Conservation (phyloP, 2,329 filamentous ascomycete genomes). For the Phaeosphaeria sp. region DNA sequence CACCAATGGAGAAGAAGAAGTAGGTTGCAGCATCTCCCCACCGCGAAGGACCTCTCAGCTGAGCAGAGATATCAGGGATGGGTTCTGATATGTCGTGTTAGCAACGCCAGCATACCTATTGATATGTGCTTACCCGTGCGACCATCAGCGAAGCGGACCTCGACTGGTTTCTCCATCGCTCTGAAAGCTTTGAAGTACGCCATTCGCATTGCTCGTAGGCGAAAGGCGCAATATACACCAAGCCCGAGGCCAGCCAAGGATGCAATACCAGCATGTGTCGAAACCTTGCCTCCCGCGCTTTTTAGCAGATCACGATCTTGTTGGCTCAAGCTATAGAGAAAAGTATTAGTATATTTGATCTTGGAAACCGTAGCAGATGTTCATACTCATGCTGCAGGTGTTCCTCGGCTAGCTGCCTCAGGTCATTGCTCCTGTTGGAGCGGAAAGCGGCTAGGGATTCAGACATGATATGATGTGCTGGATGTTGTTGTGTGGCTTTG, state of each 20-base stretch:
- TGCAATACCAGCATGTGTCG: conserved; percentile 63
- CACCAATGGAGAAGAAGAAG: conserved; percentile 67
- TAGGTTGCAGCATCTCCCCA: conserved; percentile 69
- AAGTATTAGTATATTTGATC: conserved; percentile 1
- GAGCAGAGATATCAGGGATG: conserved; percentile 66
- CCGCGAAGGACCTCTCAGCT: conserved; percentile 61
- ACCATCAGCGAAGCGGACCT: conserved; percentile 68
- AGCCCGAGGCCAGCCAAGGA: conserved; percentile 67
- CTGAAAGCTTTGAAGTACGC: conserved; percentile 69
- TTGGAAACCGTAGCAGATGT: background rate
- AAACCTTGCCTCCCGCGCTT: conserved; percentile 63
- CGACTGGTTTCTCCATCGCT: conserved; percentile 66
- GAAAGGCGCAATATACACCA: conserved; percentile 60
- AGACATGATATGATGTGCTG: conserved; percentile 23
- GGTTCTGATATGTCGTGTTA: conserved; percentile 53
- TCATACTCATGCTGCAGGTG: conserved; percentile 45
- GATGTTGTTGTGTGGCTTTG: background rate
- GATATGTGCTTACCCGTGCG: conserved; percentile 55
- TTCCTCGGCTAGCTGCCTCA: conserved; percentile 39
- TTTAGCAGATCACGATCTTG: conserved; percentile 66
- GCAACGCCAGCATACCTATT: background rate
- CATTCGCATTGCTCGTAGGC: conserved; percentile 62
- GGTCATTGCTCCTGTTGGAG: conserved; percentile 33
- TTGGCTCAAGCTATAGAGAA: conserved; percentile 54
- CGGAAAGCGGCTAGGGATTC: conserved; percentile 43